These are phyloP conservation scores for Arthrobotrys sinensis DNA, from an alignment of 2,329 filamentous ascomycete species.

Conservation along the genomic window DNA sequence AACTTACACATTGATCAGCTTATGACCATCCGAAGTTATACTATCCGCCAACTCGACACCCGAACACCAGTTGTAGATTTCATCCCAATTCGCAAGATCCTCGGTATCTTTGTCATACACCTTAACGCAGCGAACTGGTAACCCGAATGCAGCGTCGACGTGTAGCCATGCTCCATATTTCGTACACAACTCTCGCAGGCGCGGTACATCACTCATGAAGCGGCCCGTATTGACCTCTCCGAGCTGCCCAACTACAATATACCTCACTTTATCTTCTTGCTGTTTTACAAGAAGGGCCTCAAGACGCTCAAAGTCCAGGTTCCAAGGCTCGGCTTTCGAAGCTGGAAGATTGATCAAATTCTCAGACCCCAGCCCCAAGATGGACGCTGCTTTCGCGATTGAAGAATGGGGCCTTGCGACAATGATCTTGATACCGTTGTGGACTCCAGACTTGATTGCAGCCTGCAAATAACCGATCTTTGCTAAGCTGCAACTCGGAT, in stretches of 20 bases:
- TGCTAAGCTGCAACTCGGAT: conserved; percentile 71
- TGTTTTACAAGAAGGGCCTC: conserved; percentile 72
- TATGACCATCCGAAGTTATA: conserved; percentile 88
- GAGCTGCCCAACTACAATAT: conserved; percentile 85
- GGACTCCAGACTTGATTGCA: conserved; percentile 76
- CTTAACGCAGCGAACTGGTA: conserved; percentile 79
- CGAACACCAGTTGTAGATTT: conserved; percentile 70
- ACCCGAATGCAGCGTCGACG: conserved; percentile 89
- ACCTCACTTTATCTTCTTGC: conserved; percentile 70
- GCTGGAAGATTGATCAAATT: conserved; percentile 76
- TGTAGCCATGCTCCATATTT: conserved; percentile 85
- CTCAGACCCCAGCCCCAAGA: conserved; percentile 82
- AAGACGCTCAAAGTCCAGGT: conserved; percentile 78
- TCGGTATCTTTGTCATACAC: conserved; percentile 56
- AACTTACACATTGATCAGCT: conserved; percentile 84
- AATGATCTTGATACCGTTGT: conserved; percentile 78
- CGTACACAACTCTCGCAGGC: conserved; percentile 79
- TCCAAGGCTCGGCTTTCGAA: conserved; percentile 75
- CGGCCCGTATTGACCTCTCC: conserved; percentile 92
- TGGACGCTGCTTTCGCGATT: conserved; percentile 83
- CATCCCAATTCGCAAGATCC: conserved; percentile 38
- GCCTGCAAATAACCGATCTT: conserved; percentile 80
- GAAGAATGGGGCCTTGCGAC: conserved; percentile 89
- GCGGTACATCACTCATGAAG: conserved; percentile 74
- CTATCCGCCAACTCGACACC: conserved; percentile 88